Evolutionary conservation across 495 filamentous ascomycete species (phyloP).

Genomic region (Penicillium turbatum): DNA sequence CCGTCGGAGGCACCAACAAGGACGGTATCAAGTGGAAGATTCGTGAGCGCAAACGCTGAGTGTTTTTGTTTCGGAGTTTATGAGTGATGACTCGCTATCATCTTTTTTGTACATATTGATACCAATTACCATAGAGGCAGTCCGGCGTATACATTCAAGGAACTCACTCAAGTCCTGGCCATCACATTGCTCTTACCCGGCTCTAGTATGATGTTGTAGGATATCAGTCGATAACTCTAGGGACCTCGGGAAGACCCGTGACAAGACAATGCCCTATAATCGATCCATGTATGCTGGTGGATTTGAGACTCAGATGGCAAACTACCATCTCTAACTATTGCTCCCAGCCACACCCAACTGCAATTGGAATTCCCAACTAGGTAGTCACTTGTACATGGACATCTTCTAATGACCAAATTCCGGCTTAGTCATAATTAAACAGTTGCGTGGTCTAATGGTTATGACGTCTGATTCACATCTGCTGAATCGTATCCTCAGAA

Average conservation of each 20-base stretch:
- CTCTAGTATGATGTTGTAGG: neutral
- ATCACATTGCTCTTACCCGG: neutral
- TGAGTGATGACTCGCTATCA: conserved; percentile 25
- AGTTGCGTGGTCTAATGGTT: conserved; percentile 21
- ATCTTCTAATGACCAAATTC: too few relatives aligned
- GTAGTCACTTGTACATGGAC: too few relatives aligned
- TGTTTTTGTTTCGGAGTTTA: conserved; percentile 13
- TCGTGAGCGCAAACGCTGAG: conserved; percentile 72
- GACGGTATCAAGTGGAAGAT: conserved; percentile 79
- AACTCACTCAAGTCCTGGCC: neutral
- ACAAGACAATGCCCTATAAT: neutral
- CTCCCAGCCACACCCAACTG: too few relatives aligned
- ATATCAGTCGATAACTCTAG: too few relatives aligned
- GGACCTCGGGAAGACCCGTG: neutral
- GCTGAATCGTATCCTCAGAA: conserved; percentile 4
- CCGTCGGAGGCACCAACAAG: conserved; percentile 74
- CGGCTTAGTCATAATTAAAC: neutral
- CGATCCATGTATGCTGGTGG: too few relatives aligned
- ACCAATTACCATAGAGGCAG: conserved; percentile 11
- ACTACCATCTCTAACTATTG: too few relatives aligned
- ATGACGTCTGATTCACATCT: conserved; percentile 24
- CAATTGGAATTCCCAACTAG: too few relatives aligned
- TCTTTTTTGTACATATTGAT: conserved; percentile 14
- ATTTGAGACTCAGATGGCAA: too few relatives aligned
- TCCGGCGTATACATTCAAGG: conserved; percentile 5